A percentile compares a stretch with the other conserved stretches of the same genome.
Conservation (phyloP, 306 rosid genomes). For the Quercus wislizeni region DNA sequence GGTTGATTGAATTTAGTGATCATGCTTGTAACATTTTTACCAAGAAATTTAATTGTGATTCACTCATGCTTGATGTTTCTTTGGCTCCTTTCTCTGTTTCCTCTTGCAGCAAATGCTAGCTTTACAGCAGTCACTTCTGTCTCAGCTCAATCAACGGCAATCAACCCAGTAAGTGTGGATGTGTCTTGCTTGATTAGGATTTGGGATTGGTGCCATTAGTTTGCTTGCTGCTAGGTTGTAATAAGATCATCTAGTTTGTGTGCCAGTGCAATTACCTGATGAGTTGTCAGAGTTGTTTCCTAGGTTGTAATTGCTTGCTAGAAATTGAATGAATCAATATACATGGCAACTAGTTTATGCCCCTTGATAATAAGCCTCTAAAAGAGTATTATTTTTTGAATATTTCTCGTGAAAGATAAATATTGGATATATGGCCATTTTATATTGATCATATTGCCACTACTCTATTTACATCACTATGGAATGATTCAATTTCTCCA, state of each 20-base stretch:
- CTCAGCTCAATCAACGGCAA: constrained; percentile 49
- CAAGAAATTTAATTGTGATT: neutral
- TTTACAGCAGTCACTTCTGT: constrained; percentile 42
- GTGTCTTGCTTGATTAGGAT: neutral
- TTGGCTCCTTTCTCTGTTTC: neutral
- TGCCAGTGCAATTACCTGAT: neutral
- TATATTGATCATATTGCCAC: neutral
- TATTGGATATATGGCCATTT: neutral
- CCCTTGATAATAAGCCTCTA: neutral
- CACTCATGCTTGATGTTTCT: neutral
- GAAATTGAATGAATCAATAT: neutral
- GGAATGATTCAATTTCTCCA: neutral
- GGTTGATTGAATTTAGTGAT: neutral
- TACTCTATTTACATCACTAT: neutral
- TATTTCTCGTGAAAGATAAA: neutral
- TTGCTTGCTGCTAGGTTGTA: neutral
- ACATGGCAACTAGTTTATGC: neutral
- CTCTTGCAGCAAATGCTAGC: constrained; percentile 51
- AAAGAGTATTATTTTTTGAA: neutral
- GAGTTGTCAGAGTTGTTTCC: neutral
- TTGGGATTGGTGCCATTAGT: neutral
- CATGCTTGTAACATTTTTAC: neutral
- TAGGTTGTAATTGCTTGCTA: neutral
- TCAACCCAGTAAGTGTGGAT: constrained; percentile 43
- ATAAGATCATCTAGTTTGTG: neutral